Conservation (phyloP, 2,329 filamentous ascomycete species). For the Colletotrichum euphorbiae region DNA sequence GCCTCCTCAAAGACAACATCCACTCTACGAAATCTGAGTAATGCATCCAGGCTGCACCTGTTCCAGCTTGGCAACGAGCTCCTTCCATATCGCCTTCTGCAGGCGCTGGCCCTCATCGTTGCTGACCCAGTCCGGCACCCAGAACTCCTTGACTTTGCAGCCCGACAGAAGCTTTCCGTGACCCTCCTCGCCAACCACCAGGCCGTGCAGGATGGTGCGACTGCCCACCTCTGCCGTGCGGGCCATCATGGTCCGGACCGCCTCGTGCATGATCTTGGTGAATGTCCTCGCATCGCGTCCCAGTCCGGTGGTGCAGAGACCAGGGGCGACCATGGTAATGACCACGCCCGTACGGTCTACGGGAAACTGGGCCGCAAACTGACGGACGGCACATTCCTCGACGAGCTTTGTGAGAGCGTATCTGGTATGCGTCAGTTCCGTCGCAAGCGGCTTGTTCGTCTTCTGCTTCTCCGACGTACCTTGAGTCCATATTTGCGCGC, state of each 20-base stretch:
- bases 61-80: constrained; percentile 22
- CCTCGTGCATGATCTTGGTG: constrained; percentile 9
- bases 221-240: constrained; percentile 46
- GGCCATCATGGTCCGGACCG: constrained; percentile 21
- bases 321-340: constrained; percentile 49
- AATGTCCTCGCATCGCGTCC: constrained; percentile 15
- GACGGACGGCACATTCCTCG: constrained; percentile 43
- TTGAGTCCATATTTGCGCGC: constrained; percentile 25
- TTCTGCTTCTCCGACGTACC: constrained; percentile 3
- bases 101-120: constrained; percentile 17
- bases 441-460: neutral
- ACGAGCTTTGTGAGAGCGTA: constrained; percentile 47
- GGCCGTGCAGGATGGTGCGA: constrained; percentile 45
- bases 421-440: constrained; percentile 28
- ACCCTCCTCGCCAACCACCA: constrained; percentile 43
- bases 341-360: constrained; percentile 46
- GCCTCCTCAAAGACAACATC: neutral
- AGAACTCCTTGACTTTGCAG: constrained; percentile 45
- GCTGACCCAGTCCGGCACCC: constrained; percentile 29
- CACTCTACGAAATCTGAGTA: neutral
- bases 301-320: constrained; percentile 46
- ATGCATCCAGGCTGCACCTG: constrained; percentile 14
- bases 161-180: constrained; percentile 45
- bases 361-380: constrained; percentile 45
- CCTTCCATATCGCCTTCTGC: constrained; percentile 26